Percentiles rank a stretch among this genome's conserved stretches.
Conservation (phyloP, 2,329 filamentous ascomycete genomes). For the Cladosporium austrohemisphaericum region DNA sequence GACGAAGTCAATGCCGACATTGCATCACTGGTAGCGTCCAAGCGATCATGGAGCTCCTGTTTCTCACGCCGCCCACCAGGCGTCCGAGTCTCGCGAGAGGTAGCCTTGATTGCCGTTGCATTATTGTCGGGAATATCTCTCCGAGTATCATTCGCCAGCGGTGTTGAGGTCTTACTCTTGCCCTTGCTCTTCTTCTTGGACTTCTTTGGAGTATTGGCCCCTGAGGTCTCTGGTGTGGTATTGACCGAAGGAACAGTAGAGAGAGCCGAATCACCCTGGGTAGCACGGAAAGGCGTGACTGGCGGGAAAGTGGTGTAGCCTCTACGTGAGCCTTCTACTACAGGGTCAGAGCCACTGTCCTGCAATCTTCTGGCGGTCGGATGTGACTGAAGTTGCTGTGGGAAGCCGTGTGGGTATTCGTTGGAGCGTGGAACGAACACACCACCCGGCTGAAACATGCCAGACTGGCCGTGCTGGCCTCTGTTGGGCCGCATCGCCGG, state of each 20-base stretch:
- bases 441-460: no score
- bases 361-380: no score
- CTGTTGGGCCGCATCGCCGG: no score
- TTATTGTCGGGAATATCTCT: background rate
- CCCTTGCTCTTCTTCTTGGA: constrained; percentile 16
- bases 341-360: no score
- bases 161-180: constrained; percentile 15
- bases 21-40: no score
- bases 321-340: no score
- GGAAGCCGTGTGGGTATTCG: no score
- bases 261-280: background rate
- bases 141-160: background rate
- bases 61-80: no score
- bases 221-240: constrained; percentile 20
- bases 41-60: background rate
- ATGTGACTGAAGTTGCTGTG: background rate
- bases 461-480: no score
- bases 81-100: no score
- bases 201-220: constrained; percentile 21
- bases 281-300: background rate
- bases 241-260: constrained; percentile 13
- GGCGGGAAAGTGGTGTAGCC: background rate
- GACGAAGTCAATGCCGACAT: no score
- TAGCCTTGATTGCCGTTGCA: background rate
- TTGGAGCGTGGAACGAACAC: no score